Evolutionary conservation across 2,329 filamentous ascomycete species (phyloP).

Genomic region (Massarina eburnea): DNA sequence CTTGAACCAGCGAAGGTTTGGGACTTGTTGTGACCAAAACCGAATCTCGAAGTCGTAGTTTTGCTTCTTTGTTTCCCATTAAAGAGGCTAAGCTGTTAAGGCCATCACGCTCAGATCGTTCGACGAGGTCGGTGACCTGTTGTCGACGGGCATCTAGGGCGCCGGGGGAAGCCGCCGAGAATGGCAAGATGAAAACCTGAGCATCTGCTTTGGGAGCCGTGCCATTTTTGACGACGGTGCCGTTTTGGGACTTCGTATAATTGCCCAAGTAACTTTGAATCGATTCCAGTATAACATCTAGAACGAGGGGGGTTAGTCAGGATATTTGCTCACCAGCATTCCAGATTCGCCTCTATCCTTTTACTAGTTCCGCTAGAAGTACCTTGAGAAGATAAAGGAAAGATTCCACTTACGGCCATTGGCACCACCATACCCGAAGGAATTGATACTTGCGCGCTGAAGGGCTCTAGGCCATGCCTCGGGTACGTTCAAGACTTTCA

Average conservation of each 20-base stretch:
- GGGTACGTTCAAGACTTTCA: no score
- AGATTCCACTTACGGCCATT: slow-evolving; percentile 6
- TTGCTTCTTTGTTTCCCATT: background rate
- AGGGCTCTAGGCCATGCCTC: no score
- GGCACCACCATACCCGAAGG: slow-evolving; percentile 20
- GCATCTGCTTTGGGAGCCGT: no score
- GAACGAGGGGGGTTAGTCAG: no score
- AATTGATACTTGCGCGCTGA: slow-evolving; percentile 17
- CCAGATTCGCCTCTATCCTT: background rate
- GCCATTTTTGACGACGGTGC: no score
- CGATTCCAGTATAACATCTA: no score
- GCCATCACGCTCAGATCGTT: background rate
- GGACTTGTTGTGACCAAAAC: background rate
- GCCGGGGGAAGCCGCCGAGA: no score
- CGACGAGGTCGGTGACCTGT: slow-evolving; percentile 1
- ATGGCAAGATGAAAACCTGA: no score
- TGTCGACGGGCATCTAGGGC: no score
- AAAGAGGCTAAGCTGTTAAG: background rate
- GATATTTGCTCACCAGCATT: background rate
- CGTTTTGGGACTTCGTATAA: no score
- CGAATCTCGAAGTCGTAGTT: background rate
- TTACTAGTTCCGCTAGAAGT: background rate
- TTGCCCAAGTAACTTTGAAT: no score
- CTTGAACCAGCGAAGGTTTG: background rate
- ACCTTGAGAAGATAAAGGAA: slow-evolving; percentile 1